Conservation (phyloP, 2,329 filamentous ascomycete genomes). For the Orbilia ellipsospora region DNA sequence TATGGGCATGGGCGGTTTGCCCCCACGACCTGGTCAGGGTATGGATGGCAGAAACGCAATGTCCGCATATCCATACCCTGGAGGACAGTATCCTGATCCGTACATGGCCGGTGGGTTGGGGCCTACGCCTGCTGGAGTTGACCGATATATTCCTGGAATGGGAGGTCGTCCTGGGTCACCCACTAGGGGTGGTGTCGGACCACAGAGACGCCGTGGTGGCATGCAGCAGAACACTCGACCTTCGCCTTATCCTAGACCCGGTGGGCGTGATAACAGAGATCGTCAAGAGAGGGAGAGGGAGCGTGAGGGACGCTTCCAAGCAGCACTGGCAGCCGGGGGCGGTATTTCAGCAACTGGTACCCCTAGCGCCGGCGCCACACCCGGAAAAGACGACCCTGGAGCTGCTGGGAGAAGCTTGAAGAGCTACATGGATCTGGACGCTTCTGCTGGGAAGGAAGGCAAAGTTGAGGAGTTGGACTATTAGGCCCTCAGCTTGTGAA, state of each 20-base stretch:
- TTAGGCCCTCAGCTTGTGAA: slow-evolving; percentile 63
- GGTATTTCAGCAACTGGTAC: slow-evolving; percentile 77
- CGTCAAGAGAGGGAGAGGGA: slow-evolving; percentile 55
- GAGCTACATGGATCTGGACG: slow-evolving; percentile 97
- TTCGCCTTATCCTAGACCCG: slow-evolving; percentile 49
- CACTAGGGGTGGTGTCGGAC: slow-evolving; percentile 51
- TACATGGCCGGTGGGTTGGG: slow-evolving; percentile 57
- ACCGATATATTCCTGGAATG: slow-evolving; percentile 56
- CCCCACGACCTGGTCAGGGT: slow-evolving; percentile 32
- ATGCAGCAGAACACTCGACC: slow-evolving; percentile 44
- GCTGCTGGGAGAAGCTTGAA: slow-evolving; percentile 92
- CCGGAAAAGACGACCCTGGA: slow-evolving; percentile 83
- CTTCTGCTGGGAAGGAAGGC: slow-evolving; percentile 74
- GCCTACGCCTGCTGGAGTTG: slow-evolving; percentile 58
- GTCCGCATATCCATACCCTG: slow-evolving; percentile 47
- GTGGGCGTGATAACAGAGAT: slow-evolving; percentile 48
- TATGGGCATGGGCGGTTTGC: slow-evolving; percentile 57
- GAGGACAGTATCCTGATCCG: slow-evolving; percentile 56
- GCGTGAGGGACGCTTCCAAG: slow-evolving; percentile 68
- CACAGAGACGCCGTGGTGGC: slow-evolving; percentile 48
- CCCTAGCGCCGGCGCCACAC: slow-evolving; percentile 76
- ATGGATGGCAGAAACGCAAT: slow-evolving; percentile 51
- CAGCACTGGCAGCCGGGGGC: slow-evolving; percentile 64
- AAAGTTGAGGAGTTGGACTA: slow-evolving; percentile 87
- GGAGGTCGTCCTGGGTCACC: slow-evolving; percentile 55